Percentiles rank a stretch among this genome's conserved stretches.
These are phyloP conservation scores for Rostrohypoxylon terebratum DNA, from an alignment of 495 filamentous ascomycete genomes.

Conservation along the genomic window DNA sequence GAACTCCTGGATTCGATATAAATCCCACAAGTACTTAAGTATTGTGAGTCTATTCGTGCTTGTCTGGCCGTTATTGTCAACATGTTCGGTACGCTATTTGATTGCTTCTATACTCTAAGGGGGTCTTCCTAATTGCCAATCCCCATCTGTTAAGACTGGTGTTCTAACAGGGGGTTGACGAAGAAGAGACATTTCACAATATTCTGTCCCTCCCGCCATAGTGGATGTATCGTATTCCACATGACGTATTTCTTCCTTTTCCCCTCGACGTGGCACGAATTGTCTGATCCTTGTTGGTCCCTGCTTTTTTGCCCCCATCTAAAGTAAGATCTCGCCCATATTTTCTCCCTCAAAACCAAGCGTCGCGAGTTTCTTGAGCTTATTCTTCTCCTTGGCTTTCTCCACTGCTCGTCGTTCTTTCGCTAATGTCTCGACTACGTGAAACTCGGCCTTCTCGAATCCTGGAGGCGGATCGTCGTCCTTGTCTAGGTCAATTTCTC, in stretches of 20 bases:
- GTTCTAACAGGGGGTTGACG: conserved; percentile 17
- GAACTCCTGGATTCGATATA: not conserved
- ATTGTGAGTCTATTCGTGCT: conserved; percentile 2
- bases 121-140: not conserved
- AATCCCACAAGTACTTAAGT: not conserved
- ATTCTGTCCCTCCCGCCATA: conserved; percentile 67
- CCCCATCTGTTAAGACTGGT: conserved; percentile 3
- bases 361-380: conserved; percentile 72
- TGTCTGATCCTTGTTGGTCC: not conserved
- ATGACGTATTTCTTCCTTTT: not conserved
- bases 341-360: conserved; percentile 92
- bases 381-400: conserved; percentile 77
- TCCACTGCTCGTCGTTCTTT: conserved; percentile 74
- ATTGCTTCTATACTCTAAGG: conserved; percentile 11
- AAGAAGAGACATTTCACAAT: conserved; percentile 76
- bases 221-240: conserved; percentile 27
- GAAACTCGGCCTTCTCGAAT: conserved; percentile 72
- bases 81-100: conserved; percentile 3
- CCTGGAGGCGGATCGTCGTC: conserved; percentile 86
- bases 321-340: conserved; percentile 78
- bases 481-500: conserved; percentile 95
- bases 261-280: not conserved
- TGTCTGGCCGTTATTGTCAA: conserved; percentile 1
- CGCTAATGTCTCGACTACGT: conserved; percentile 77
- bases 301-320: conserved; percentile 39